phyloP scores from a whole-genome alignment of 1,139 yeast species.

The Suhomyces maxii region DNA sequence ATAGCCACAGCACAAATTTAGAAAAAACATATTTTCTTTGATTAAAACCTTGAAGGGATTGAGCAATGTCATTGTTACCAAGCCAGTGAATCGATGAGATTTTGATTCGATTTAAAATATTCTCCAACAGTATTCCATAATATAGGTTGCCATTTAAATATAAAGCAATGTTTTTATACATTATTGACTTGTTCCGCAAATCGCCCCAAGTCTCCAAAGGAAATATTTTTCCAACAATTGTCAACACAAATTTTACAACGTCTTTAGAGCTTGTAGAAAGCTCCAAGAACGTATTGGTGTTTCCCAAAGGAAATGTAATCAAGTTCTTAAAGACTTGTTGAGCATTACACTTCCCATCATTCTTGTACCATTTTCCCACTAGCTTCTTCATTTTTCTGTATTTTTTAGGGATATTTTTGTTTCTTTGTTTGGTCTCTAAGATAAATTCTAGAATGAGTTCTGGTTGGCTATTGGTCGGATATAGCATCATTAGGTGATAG shows the following conservation, averaged over 20 bases:
- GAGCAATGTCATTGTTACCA: constrained; percentile 23
- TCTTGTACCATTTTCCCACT: constrained; percentile 18
- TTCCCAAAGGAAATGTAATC: constrained; percentile 14
- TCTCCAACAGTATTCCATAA: constrained; percentile 26
- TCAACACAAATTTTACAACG: constrained; percentile 43
- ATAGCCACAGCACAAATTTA: constrained; percentile 59
- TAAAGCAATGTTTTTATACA: constrained; percentile 38
- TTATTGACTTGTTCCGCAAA: constrained; percentile 40
- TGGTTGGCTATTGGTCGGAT: background rate
- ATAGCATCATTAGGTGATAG: background rate
- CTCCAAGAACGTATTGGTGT: constrained; percentile 17
- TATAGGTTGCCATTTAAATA: constrained; percentile 40
- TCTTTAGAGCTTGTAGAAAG: constrained; percentile 22
- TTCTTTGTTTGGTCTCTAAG: background rate
- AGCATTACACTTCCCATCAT: constrained; percentile 28
- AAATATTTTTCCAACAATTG: constrained; percentile 47
- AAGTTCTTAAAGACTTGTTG: constrained; percentile 25
- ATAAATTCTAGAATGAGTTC: background rate
- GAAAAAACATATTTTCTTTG: constrained; percentile 34
- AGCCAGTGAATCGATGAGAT: constrained; percentile 51
- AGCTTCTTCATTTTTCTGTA: constrained; percentile 18
- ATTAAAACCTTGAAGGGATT: constrained; percentile 39
- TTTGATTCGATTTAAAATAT: constrained; percentile 30
- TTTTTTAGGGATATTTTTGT: constrained; percentile 23
- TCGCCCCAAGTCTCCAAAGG: constrained; percentile 62